Evolutionary conservation across 2,329 filamentous ascomycete genomes (phyloP), one percentile per base, ranked within the genome.

Genomic region (Grosmannia penicillata): DNA sequence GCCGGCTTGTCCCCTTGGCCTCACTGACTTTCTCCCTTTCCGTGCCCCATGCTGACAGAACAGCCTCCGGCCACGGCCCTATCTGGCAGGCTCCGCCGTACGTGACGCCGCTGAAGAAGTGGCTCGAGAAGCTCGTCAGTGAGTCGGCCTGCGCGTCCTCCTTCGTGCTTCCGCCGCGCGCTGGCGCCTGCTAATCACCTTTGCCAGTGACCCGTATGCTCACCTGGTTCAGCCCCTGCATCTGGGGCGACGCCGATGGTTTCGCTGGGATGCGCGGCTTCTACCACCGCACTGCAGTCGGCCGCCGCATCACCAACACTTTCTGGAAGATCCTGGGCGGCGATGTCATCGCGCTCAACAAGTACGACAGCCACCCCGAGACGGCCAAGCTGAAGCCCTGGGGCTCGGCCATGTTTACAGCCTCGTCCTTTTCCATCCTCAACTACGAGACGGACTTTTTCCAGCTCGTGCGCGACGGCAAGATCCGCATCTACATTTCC

Each of bases 141-240:
- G 42, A 39, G 58, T 56, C 4, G 17, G 11, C 0, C 2, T 8
- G 21, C 18, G 9, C 6, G 2, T 15, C 21, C 26, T 29, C 10
- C 19, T 18, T 8, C 15, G n/a, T 17, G 8, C 17, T 14, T 15
- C 32, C 29, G 17, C 17, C 18, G 6, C 2, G 6, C 4, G 3
- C 7, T 30, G 1, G 4, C 22, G 15, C 15, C 23, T 2, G 10
- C 28, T 29, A 5, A 15, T 10, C n/a, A n/a, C n/a, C n/a, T n/a
- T n/a, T 1, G 8, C n/a, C 37, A 63, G 61, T 66, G 24, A 78
- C 72, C 0, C 73, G 82, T 0, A 65, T 81, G 45, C 57, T 86
- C 38, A 80, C 74, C 2, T 85, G 78, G 75, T 75, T 87, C 55
- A 77, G 72, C 37, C 82, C 82, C 0, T 86, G 80, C 51, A 67